phyloP scores from a whole-genome alignment of 2,329 filamentous ascomycete genomes.

The Cadophora luteo-olivacea region DNA sequence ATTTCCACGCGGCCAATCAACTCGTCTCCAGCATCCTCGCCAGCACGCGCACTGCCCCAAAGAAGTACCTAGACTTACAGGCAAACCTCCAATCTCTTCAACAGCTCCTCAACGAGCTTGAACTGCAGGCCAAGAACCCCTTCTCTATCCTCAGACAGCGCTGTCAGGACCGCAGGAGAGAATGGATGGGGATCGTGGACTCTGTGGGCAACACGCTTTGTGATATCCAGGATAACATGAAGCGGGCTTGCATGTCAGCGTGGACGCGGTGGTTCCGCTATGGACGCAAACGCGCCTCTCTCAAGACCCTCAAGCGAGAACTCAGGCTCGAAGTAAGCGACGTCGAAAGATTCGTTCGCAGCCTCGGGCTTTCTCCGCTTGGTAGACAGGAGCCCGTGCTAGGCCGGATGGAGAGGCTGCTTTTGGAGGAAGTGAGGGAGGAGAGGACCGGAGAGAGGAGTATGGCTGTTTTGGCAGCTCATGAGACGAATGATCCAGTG shows the following conservation, averaged over 20 bases:
- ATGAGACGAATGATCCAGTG: slow-evolving; percentile 11
- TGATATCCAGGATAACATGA: slow-evolving; percentile 18
- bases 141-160: slow-evolving; percentile 5
- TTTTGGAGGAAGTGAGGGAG: slow-evolving; percentile 11
- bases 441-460: slow-evolving; percentile 1
- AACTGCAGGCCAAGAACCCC: slow-evolving; percentile 14
- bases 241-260: neutral
- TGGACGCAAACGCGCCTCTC: neutral
- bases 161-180: slow-evolving; percentile 19
- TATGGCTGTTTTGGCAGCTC: slow-evolving; percentile 3
- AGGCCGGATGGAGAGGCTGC: slow-evolving; percentile 17
- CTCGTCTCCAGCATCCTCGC: neutral
- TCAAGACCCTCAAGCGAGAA: slow-evolving; percentile 13
- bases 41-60: slow-evolving; percentile 1
- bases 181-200: slow-evolving; percentile 18
- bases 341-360: slow-evolving; percentile 17
- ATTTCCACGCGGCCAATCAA: slow-evolving; percentile 7
- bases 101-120: slow-evolving; percentile 13
- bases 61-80: slow-evolving; percentile 5
- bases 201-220: slow-evolving; percentile 10
- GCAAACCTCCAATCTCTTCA: neutral
- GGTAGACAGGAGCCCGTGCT: slow-evolving; percentile 13
- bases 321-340: slow-evolving; percentile 2
- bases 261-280: slow-evolving; percentile 6
- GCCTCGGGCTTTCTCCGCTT: slow-evolving; percentile 14